Conservation (phyloP, 2,329 filamentous ascomycete species). For the Diaporthe velutina region DNA sequence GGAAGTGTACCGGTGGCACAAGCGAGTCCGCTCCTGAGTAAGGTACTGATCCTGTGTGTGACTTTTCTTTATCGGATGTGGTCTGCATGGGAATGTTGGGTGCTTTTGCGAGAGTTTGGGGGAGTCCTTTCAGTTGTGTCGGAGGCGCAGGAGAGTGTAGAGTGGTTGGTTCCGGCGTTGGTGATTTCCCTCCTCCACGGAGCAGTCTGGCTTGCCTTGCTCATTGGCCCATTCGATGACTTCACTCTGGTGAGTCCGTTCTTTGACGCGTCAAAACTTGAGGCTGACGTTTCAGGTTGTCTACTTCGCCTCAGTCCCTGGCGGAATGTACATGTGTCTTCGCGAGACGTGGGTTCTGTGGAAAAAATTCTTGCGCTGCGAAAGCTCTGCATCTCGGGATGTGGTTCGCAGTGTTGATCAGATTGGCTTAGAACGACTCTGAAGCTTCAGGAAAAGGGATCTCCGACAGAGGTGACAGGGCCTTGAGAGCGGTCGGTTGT, state of each 20-base stretch:
- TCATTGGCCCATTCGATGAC: too few species aligned
- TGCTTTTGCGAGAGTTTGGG: too few species aligned
- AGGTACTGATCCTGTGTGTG: too few species aligned
- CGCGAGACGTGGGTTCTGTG: background rate
- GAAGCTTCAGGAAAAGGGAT: background rate
- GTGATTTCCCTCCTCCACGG: too few species aligned
- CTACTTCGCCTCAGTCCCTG: background rate
- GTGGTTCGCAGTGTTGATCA: background rate
- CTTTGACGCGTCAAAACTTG: background rate
- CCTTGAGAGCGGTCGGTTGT: background rate
- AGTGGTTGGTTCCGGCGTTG: too few species aligned
- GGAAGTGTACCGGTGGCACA: too few species aligned
- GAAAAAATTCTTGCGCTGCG: background rate
- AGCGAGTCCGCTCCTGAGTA: too few species aligned
- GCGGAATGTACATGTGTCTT: background rate
- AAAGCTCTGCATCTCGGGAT: background rate
- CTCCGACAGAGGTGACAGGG: background rate
- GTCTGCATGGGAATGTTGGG: too few species aligned
- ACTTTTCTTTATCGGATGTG: too few species aligned
- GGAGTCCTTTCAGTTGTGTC: too few species aligned
- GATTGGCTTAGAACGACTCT: background rate
- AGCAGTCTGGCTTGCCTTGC: too few species aligned
- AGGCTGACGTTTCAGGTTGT: slow-evolving; percentile 1
- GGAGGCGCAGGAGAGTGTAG: too few species aligned
- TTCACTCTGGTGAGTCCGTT: background rate